phyloP scores from a whole-genome alignment of 2,329 filamentous ascomycete species.

The Phyllosticta capitalensis region DNA sequence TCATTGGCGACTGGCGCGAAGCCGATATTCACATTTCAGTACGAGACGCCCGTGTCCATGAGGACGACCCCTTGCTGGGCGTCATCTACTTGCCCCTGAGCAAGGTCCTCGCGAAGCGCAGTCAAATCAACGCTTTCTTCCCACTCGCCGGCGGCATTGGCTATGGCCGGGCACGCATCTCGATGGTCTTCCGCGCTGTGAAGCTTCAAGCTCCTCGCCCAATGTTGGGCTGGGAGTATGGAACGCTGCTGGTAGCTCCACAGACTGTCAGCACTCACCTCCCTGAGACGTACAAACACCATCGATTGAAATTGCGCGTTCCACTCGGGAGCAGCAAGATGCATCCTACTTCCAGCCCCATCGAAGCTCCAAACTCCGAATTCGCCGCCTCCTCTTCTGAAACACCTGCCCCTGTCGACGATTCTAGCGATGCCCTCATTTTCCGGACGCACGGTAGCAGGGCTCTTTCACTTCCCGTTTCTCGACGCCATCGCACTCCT shows the following conservation, averaged over 20 bases:
- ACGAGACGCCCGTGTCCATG: constrained; percentile 57
- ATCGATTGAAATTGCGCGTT: constrained; percentile 52
- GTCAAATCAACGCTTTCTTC: constrained; percentile 56
- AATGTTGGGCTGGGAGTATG: constrained; percentile 60
- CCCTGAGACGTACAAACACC: constrained; percentile 38
- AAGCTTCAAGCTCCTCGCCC: constrained; percentile 51
- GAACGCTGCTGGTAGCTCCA: constrained; percentile 56
- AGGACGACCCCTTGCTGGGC: constrained; percentile 60
- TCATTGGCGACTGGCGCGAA: constrained; percentile 57
- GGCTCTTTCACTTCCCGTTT: background rate
- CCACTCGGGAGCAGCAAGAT: constrained; percentile 50
- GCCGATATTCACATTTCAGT: constrained; percentile 60
- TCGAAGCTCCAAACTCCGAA: background rate
- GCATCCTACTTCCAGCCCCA: constrained; percentile 31
- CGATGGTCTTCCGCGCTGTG: constrained; percentile 63
- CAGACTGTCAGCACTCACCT: constrained; percentile 41
- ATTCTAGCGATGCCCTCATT: background rate
- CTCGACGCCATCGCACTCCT: background rate
- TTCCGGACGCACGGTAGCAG: background rate
- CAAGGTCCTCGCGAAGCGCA: constrained; percentile 52
- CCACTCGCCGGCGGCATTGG: constrained; percentile 65
- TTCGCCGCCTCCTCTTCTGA: background rate
- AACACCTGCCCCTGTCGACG: background rate
- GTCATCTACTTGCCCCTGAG: constrained; percentile 58
- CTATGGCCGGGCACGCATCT: constrained; percentile 58